Evolutionary conservation across 140 eudicot species (phyloP).

Genomic region (Cichorium intybus): DNA sequence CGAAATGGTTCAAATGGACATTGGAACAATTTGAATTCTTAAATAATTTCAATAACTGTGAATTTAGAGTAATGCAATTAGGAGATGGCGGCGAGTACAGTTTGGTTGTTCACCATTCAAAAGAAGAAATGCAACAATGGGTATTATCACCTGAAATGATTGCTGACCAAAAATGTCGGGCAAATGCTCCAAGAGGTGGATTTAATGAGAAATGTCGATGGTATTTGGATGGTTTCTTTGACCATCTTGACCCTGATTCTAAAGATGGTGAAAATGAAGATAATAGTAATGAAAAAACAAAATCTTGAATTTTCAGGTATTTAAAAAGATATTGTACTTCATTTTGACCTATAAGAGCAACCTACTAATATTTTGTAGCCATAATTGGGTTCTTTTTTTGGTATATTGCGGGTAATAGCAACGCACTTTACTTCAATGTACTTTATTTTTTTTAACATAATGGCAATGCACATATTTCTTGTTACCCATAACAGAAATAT

Average conservation of each 20-base stretch:
- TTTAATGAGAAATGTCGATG: slow-evolving; percentile 59
- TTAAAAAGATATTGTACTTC: too few species aligned
- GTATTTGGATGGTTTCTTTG: slow-evolving; percentile 70
- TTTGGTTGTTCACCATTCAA: slow-evolving; percentile 76
- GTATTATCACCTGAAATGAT: slow-evolving; percentile 83
- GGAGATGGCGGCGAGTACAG: slow-evolving; percentile 92
- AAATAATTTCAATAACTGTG: slow-evolving; percentile 72
- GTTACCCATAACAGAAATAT: too few species aligned
- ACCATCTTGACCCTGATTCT: slow-evolving; percentile 50
- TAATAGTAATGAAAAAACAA: background rate
- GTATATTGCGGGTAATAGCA: too few species aligned
- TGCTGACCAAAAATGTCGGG: slow-evolving; percentile 74
- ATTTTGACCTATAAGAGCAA: too few species aligned
- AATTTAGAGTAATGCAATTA: slow-evolving; percentile 77
- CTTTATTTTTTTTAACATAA: too few species aligned
- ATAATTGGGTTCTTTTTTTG: too few species aligned
- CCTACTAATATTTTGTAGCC: too few species aligned
- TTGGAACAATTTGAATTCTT: slow-evolving; percentile 85
- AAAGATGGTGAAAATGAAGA: slow-evolving; percentile 35
- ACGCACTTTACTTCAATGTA: too few species aligned
- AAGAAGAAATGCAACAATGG: slow-evolving; percentile 72
- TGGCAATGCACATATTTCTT: too few species aligned
- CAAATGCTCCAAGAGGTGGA: slow-evolving; percentile 34
- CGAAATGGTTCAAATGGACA: slow-evolving; percentile 99
- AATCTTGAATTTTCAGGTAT: background rate